phyloP scores from a whole-genome alignment of 2,329 filamentous ascomycete genomes.

The Sordariomycetes sp. region DNA sequence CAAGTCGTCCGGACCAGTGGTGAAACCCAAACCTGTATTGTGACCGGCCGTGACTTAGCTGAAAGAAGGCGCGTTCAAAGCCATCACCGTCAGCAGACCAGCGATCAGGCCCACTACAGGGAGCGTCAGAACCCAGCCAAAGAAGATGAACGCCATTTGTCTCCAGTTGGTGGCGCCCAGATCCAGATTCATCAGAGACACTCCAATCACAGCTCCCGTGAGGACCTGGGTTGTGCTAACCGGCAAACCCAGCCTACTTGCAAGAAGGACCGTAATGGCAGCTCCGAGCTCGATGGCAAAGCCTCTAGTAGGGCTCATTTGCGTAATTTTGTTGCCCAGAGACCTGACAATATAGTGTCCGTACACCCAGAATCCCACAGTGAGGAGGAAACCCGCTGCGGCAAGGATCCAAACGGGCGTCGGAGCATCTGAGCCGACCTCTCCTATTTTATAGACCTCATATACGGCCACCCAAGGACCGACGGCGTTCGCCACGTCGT shows the following conservation, averaged over 20 bases:
- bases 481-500: conserved; percentile 30
- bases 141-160: conserved; percentile 56
- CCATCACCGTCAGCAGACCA: conserved; percentile 28
- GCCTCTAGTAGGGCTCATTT: conserved; percentile 47
- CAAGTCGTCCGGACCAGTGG: no score
- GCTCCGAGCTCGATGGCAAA: conserved; percentile 76
- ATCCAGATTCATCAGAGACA: conserved; percentile 68
- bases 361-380: conserved; percentile 51
- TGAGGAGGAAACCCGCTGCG: no score
- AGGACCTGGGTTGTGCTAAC: conserved; percentile 76
- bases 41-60: no score
- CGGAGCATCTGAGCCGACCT: no score
- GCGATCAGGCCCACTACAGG: conserved; percentile 31
- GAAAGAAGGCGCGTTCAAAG: conserved; percentile 30
- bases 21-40: no score
- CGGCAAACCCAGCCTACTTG: conserved; percentile 66
- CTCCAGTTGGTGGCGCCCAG: conserved; percentile 68
- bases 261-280: conserved; percentile 66
- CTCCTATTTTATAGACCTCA: conserved; percentile 14
- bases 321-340: conserved; percentile 77
- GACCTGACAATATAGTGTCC: no score
- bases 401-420: no score
- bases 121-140: conserved; percentile 48
- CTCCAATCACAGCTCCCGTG: conserved; percentile 69
- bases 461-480: conserved; percentile 26